These are phyloP conservation scores for Wallacemonas sp. DNA, from an alignment of 208 protist species.

Conservation along the genomic window DNA sequence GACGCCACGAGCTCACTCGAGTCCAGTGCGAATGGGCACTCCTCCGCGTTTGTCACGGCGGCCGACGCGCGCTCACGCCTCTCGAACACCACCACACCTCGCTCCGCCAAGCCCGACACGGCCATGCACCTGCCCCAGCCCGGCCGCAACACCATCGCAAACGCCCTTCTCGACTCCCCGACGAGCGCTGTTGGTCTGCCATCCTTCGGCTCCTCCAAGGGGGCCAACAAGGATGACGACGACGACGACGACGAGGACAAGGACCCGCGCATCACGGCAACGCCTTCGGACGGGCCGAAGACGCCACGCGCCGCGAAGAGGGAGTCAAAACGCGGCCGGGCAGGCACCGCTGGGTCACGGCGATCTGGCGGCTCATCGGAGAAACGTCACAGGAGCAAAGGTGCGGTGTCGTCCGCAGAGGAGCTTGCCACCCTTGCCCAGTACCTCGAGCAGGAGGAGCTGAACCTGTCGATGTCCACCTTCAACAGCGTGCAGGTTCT, in stretches of 20 bases:
- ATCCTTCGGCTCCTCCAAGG: not conserved
- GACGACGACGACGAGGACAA: not conserved
- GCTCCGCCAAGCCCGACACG: too few species aligned
- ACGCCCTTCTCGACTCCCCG: not conserved
- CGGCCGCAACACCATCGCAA: not conserved
- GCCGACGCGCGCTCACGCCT: not conserved
- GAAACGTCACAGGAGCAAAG: not conserved
- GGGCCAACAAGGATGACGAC: not conserved
- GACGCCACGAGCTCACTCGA: conserved; percentile 5
- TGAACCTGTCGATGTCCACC: conserved; percentile 61
- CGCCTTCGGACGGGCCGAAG: conserved; percentile 18
- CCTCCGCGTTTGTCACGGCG: not conserved
- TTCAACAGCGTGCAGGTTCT: conserved; percentile 45
- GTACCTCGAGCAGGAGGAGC: conserved; percentile 36
- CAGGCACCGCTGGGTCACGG: not conserved
- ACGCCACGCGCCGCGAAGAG: conserved; percentile 12
- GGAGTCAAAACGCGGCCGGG: not conserved
- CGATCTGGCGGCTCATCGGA: not conserved
- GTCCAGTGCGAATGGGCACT: not conserved
- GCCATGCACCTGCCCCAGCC: not conserved
- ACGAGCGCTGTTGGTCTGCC: not conserved
- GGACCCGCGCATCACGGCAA: not conserved
- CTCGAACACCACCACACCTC: too few species aligned
- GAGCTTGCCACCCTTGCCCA: conserved; percentile 25
- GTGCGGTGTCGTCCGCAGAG: not conserved